Evolutionary conservation across 73 alveolate genomes (phyloP).

Genomic region (Tetrahymena borealis): DNA sequence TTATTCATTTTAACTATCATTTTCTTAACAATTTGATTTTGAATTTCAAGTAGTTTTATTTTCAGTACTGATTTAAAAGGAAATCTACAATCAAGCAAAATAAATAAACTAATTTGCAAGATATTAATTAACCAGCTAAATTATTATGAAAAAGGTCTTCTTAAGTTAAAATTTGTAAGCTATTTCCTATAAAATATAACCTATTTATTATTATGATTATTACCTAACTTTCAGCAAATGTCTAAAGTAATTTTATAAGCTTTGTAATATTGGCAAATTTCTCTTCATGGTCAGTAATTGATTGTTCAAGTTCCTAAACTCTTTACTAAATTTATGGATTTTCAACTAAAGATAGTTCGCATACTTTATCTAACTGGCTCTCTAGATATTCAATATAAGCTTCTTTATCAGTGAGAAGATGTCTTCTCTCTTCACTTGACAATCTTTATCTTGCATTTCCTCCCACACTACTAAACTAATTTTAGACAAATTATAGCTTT

Average conservation of each 20-base stretch:
- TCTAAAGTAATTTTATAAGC: background rate
- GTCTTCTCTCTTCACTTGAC: slow-evolving; percentile 2
- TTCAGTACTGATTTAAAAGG: background rate
- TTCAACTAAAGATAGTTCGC: background rate
- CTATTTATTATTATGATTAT: too few species aligned
- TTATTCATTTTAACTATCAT: too few species aligned
- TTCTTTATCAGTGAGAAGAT: background rate
- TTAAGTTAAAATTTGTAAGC: background rate
- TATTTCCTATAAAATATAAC: background rate
- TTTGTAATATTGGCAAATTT: background rate
- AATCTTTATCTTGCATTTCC: background rate
- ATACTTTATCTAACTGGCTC: background rate
- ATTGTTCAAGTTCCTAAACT: background rate
- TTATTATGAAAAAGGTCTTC: background rate
- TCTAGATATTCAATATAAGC: background rate
- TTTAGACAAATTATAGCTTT: background rate
- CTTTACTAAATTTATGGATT: background rate
- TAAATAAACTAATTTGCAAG: background rate
- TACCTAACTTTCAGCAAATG: background rate
- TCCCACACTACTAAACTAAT: background rate
- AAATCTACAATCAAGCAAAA: background rate
- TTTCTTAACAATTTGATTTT: too few species aligned
- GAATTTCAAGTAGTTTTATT: background rate
- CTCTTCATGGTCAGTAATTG: background rate
- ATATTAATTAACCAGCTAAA: background rate